Conservation (phyloP, 1,139 yeast genomes). For the Spencermartinsiella ligniputridi region DNA sequence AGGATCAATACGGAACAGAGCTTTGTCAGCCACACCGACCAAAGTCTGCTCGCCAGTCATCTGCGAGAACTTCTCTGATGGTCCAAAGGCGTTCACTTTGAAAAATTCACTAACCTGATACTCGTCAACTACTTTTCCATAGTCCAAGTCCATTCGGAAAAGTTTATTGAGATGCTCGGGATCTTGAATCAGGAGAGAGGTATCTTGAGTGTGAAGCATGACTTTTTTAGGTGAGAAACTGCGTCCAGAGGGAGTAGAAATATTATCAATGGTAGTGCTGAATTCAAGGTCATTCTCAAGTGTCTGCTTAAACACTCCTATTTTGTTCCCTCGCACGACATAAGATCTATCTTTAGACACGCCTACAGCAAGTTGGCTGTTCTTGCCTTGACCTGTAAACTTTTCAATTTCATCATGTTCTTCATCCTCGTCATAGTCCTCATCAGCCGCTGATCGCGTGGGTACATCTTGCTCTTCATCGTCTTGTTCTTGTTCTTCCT, state of each 20-base stretch:
- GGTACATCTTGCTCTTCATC: slow-evolving; percentile 27
- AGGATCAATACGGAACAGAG: slow-evolving; percentile 74
- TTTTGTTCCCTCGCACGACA: slow-evolving; percentile 71
- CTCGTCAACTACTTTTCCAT: slow-evolving; percentile 78
- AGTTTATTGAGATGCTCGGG: slow-evolving; percentile 42
- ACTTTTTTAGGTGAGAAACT: slow-evolving; percentile 56
- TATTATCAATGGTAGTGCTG: slow-evolving; percentile 60
- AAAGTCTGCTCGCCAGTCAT: slow-evolving; percentile 69
- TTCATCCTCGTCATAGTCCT: slow-evolving; percentile 32
- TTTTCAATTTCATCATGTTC: slow-evolving; percentile 33
- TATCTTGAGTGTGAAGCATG: slow-evolving; percentile 74
- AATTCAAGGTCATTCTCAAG: slow-evolving; percentile 52
- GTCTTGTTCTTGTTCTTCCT: slow-evolving; percentile 35
- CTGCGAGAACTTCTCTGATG: slow-evolving; percentile 67
- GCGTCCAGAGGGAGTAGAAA: slow-evolving; percentile 52
- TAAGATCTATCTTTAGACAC: slow-evolving; percentile 65
- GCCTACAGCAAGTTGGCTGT: slow-evolving; percentile 68
- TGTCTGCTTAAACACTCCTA: slow-evolving; percentile 72
- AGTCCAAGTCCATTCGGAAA: slow-evolving; percentile 71
- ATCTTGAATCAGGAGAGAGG: slow-evolving; percentile 60
- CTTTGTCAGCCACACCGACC: slow-evolving; percentile 61
- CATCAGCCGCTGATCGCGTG: slow-evolving; percentile 14
- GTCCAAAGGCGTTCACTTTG: slow-evolving; percentile 56
- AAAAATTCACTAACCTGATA: slow-evolving; percentile 51
- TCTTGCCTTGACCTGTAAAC: slow-evolving; percentile 38